phyloP scores from a whole-genome alignment of 768 basidiomycete species.

The Leccinum subgranulosum region DNA sequence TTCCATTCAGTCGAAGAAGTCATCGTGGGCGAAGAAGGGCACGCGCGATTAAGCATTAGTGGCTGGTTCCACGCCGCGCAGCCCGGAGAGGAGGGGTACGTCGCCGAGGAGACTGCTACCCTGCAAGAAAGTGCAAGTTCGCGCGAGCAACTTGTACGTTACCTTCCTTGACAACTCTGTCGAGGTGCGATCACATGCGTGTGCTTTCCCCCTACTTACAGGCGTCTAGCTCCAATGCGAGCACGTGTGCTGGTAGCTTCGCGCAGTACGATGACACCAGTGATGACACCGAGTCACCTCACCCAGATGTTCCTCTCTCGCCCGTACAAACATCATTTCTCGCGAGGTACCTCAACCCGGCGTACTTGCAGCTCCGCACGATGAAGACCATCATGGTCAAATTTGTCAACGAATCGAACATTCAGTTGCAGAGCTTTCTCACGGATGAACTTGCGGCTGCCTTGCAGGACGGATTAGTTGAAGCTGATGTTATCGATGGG shows the following conservation, averaged over 20 bases:
- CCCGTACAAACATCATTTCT: slow-evolving; percentile 68
- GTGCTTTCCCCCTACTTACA: slow-evolving; percentile 24
- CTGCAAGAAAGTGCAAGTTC: slow-evolving; percentile 81
- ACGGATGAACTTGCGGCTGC: slow-evolving; percentile 59
- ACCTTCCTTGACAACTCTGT: slow-evolving; percentile 4
- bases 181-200: slow-evolving; percentile 4
- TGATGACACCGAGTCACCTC: slow-evolving; percentile 41
- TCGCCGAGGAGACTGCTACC: slow-evolving; percentile 41
- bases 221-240: slow-evolving; percentile 56
- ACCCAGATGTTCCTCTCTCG: slow-evolving; percentile 52
- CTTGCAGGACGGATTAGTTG: slow-evolving; percentile 63
- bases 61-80: slow-evolving; percentile 97
- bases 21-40: slow-evolving; percentile 70
- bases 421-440: slow-evolving; percentile 89
- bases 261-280: slow-evolving; percentile 44
- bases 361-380: slow-evolving; percentile 81
- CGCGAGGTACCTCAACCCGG: slow-evolving; percentile 80
- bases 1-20: slow-evolving; percentile 98
- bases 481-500: slow-evolving; percentile 62
- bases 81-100: slow-evolving; percentile 86
- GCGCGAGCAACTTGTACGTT: slow-evolving; percentile 86
- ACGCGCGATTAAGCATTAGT: slow-evolving; percentile 81
- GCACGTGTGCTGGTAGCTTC: slow-evolving; percentile 38
- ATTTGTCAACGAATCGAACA: slow-evolving; percentile 82
- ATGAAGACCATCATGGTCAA: slow-evolving; percentile 75